These are phyloP conservation scores for Penicillium argentinense DNA, from an alignment of 495 filamentous ascomycete genomes.

Conservation along the genomic window DNA sequence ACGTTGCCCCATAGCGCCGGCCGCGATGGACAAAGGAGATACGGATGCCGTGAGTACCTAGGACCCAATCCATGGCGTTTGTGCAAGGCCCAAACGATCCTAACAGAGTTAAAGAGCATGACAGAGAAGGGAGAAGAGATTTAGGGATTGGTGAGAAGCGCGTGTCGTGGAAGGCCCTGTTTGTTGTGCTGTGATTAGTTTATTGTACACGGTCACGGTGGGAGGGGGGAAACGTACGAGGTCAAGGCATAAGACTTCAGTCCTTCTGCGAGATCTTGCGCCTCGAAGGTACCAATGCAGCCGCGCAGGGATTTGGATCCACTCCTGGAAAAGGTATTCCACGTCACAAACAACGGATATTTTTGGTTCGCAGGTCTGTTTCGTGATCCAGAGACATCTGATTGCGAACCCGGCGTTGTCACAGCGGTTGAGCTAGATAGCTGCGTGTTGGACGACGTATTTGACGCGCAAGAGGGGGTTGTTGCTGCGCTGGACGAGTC, in stretches of 20 bases:
- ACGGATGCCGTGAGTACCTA: constrained; percentile 81
- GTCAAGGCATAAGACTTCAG: constrained; percentile 81
- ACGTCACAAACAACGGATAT: constrained; percentile 88
- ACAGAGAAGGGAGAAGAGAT: constrained; percentile 66
- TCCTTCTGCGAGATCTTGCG: constrained; percentile 69
- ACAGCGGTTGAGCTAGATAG: constrained; percentile 45
- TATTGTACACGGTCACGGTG: too few relatives aligned
- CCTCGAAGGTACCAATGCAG: constrained; percentile 95
- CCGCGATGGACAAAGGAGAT: constrained; percentile 71
- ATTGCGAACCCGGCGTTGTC: constrained; percentile 45
- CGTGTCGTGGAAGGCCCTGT: constrained; percentile 78
- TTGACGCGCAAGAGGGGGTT: constrained; percentile 44
- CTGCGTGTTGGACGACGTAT: constrained; percentile 41
- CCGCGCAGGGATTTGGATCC: constrained; percentile 73
- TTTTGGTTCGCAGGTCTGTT: constrained; percentile 26
- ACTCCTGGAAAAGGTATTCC: constrained; percentile 72
- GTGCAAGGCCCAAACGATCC: constrained; percentile 72
- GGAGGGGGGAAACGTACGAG: constrained; percentile 67
- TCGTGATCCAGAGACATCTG: constrained; percentile 12
- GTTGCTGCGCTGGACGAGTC: constrained; percentile 47
- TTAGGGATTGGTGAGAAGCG: constrained; percentile 75
- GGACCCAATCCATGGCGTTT: constrained; percentile 77
- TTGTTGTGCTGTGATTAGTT: too few relatives aligned
- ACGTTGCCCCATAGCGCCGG: constrained; percentile 67
- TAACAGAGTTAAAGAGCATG: constrained; percentile 71